Percentiles rank a stretch among this genome's conserved stretches.
These are phyloP conservation scores for Breviolum minutum DNA, from an alignment of 73 alveolate species.

Conservation along the genomic window DNA sequence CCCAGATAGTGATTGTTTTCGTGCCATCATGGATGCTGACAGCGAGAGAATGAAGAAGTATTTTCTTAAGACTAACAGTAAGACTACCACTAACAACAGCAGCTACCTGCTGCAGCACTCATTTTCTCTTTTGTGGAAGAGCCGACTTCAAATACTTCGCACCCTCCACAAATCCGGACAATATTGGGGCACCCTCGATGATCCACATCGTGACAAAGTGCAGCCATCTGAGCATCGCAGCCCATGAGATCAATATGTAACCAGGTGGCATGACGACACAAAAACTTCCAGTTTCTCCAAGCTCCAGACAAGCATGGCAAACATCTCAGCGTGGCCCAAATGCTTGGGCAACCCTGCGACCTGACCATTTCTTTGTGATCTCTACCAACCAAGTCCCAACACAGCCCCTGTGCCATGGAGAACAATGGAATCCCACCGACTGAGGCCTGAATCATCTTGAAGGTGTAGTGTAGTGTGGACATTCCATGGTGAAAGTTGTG, in stretches of 20 bases:
- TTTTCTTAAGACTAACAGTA: not conserved
- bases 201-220: conserved; percentile 80
- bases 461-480: conserved; percentile 81
- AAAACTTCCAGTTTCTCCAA: not conserved
- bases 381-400: not conserved
- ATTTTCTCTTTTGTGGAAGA: too few relatives aligned
- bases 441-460: conserved; percentile 63
- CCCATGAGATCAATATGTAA: not conserved
- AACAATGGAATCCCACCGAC: not conserved
- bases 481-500: conserved; percentile 87
- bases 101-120: too few relatives aligned
- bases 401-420: not conserved
- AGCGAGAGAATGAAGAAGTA: too few relatives aligned
- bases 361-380: not conserved
- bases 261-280: not conserved
- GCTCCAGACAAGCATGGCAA: conserved; percentile 40
- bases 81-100: too few relatives aligned
- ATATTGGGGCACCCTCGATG: conserved; percentile 56
- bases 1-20: not conserved
- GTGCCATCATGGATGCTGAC: not conserved
- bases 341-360: conserved; percentile 12
- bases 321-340: conserved; percentile 52
- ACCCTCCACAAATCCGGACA: not conserved
- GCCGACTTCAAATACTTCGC: not conserved
- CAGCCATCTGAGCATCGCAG: conserved; percentile 51